Conservation (phyloP, 176 grass and related monocot species). For the Microstegium vimineum region DNA sequence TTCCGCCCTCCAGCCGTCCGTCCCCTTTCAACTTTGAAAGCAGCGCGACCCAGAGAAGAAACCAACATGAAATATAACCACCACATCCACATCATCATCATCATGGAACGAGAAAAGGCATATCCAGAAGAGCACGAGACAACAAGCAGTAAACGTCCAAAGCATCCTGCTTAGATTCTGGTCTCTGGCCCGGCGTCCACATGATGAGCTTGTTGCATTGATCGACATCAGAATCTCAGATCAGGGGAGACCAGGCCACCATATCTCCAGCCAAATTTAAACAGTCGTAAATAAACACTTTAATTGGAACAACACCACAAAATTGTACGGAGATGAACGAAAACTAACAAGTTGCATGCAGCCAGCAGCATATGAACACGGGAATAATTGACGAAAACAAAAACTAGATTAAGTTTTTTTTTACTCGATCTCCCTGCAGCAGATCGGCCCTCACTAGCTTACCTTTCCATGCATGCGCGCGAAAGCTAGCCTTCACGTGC, state of each 20-base stretch:
- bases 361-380: neutral
- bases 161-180: slow-evolving; percentile 17
- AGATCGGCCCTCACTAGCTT: neutral
- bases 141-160: slow-evolving; percentile 33
- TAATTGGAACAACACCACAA: neutral
- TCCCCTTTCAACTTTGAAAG: slow-evolving; percentile 41
- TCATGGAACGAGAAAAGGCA: neutral
- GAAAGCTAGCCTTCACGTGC: neutral
- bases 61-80: slow-evolving; percentile 56
- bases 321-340: neutral
- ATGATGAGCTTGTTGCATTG: slow-evolving; percentile 17
- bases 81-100: neutral
- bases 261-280: neutral
- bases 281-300: neutral
- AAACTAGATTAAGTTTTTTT: slow-evolving; percentile 4
- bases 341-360: slow-evolving; percentile 11
- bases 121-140: slow-evolving; percentile 9
- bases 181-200: slow-evolving; percentile 8
- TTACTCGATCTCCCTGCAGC: neutral
- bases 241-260: neutral
- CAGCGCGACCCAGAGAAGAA: slow-evolving; percentile 40
- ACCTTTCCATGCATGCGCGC: neutral
- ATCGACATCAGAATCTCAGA: too few relatives aligned
- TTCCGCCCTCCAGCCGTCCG: neutral
- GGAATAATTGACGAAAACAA: neutral